phyloP scores from a whole-genome alignment of 2,329 filamentous ascomycete species.

The Pseudogymnoascus sp. region DNA sequence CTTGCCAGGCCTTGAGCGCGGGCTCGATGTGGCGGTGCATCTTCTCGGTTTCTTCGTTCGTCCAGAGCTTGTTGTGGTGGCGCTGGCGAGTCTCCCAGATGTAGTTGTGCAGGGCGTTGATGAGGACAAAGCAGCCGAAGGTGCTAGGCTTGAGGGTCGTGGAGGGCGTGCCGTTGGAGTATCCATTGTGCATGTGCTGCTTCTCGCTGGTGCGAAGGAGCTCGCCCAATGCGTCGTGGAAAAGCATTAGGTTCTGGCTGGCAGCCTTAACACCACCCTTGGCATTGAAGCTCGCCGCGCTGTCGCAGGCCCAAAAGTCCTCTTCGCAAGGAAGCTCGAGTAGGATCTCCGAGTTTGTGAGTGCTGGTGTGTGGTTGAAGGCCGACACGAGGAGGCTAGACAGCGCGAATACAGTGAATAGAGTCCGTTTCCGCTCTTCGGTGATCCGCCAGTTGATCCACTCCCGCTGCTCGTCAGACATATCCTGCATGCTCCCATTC shows the following conservation, averaged over 20 bases:
- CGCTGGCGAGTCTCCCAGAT: conserved; percentile 96
- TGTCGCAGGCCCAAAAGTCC: conserved; percentile 79
- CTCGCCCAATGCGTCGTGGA: conserved; percentile 73
- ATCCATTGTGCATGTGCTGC: conserved; percentile 36
- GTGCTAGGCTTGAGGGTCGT: conserved; percentile 74
- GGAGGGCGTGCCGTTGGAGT: conserved; percentile 43
- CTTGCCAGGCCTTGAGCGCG: conserved; percentile 87
- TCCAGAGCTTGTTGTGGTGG: conserved; percentile 84
- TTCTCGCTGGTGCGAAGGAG: conserved; percentile 70
- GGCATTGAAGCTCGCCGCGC: conserved; percentile 70
- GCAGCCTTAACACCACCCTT: conserved; percentile 66
- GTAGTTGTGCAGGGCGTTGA: conserved; percentile 93
- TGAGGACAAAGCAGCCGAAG: conserved; percentile 84
- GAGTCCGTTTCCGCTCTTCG: conserved; percentile 87
- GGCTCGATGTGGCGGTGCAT: conserved; percentile 96
- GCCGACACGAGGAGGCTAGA: conserved; percentile 86
- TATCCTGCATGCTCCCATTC: conserved; percentile 38
- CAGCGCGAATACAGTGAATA: conserved; percentile 84
- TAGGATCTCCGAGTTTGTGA: conserved; percentile 89
- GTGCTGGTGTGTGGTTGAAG: conserved; percentile 83
- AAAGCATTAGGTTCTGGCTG: conserved; percentile 65
- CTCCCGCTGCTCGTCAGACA: conserved; percentile 56
- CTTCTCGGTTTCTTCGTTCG: conserved; percentile 82
- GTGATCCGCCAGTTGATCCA: conserved; percentile 85
- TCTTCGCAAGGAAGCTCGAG: conserved; percentile 90